Evolutionary conservation across 305 asterid genomes (phyloP), one percentile per base, ranked within the genome.

Genomic region (Fraxinus albicans): DNA sequence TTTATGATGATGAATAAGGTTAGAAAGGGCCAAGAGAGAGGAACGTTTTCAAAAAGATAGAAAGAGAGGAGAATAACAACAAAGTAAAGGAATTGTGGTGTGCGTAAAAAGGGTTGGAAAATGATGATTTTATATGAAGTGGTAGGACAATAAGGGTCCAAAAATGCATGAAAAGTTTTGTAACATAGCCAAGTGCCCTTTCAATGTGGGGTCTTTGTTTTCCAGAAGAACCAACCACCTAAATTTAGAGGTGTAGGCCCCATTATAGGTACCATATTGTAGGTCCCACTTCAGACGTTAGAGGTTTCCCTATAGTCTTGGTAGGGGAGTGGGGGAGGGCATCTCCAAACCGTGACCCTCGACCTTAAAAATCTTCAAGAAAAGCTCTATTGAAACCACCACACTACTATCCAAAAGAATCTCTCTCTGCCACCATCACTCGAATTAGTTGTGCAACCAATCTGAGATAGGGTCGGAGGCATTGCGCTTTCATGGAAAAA

Each of bases 361-460:
- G 93, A 91, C 94, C 97, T 91, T 92, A 88, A 88, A 79, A 92
- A 92, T 93, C 94, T 89, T 78, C 13, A 21, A 67, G 87, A 92
- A 91, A 91, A 91, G 89, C 88, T 84, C 91, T 88, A 77, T 63
- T 80, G 35, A 86, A 89, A 89, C 96, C 78, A 92, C 91, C 90
- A 74, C 58, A 76, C 72, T 34, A 65, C 47, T 73, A 80, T 76
- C 82, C 58, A 47, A 47, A 47, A 13, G 58, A 47, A 47, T 47
- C 82, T 34, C 34, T 9, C 81, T 70, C 42, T 69, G 23, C 40
- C 23, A 3, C 75, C 40, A 29, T 29, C 40, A 29, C 75, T 12
- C 21, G 40, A 8, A 2, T 63, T 63, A 63, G 73, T 8, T 63
- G 73, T 31, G 42, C 76, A 70, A 70, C 76, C 76, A 31, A 70